phyloP scores from a whole-genome alignment of 495 filamentous ascomycete genomes.

The Xylaria telfairii region DNA sequence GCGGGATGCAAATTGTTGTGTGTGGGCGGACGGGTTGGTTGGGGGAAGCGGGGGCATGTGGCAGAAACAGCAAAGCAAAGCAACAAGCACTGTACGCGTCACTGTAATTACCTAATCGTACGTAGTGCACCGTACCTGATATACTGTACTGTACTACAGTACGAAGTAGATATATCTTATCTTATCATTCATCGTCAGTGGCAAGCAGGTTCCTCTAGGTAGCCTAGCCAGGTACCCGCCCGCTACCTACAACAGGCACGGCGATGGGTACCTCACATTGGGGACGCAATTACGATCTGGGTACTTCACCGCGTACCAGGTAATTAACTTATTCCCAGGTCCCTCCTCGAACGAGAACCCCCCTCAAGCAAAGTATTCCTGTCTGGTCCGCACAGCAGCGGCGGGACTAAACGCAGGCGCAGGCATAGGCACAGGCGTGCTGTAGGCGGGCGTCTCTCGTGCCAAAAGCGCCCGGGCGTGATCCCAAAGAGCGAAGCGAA shows the following conservation, averaged over 20 bases:
- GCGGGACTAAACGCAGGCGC: neutral
- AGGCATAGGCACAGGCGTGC: too few species aligned
- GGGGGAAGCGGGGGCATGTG: slow-evolving; percentile 22
- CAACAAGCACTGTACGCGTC: too few species aligned
- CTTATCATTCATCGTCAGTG: too few species aligned
- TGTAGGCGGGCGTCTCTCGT: slow-evolving; percentile 6
- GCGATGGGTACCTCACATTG: neutral
- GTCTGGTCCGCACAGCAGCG: neutral
- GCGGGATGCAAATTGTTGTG: slow-evolving; percentile 41
- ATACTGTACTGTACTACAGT: too few species aligned
- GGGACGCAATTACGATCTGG: neutral
- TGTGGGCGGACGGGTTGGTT: slow-evolving; percentile 28
- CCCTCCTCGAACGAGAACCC: neutral
- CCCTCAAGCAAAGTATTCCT: neutral
- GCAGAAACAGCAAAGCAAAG: slow-evolving; percentile 29
- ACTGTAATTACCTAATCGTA: neutral
- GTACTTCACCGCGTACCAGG: neutral
- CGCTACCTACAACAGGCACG: neutral
- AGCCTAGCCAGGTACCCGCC: neutral
- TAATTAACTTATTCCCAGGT: neutral
- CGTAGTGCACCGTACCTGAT: neutral
- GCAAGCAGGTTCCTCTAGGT: neutral
- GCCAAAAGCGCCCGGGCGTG: neutral
- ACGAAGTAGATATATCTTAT: neutral
- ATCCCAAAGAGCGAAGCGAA: slow-evolving; percentile 21